Percentiles rank a stretch among this genome's conserved stretches.
phyloP scores from a whole-genome alignment of 345 rosid species.

The Conringia planisiliqua region DNA sequence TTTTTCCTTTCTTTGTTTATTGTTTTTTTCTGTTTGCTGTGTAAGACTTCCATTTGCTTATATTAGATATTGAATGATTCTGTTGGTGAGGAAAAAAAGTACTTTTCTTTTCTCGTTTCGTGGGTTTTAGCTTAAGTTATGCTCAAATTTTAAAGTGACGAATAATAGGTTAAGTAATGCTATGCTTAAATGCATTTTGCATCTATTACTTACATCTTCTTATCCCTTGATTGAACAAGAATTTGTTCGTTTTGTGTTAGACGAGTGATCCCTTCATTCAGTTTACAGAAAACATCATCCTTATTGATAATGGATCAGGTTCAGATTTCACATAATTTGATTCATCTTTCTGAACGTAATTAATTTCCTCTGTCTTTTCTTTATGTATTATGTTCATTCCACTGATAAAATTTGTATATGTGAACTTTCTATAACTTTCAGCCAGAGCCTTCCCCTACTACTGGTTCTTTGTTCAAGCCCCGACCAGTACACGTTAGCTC shows the following conservation, averaged over 20 bases:
- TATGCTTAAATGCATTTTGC: not conserved
- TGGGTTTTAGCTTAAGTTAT: not conserved
- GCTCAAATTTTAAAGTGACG: not conserved
- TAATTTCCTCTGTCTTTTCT: not conserved
- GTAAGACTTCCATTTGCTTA: conserved; percentile 25
- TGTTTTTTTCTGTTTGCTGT: conserved; percentile 10
- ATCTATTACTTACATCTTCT: not conserved
- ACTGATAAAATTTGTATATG: not conserved
- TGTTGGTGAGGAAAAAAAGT: conserved; percentile 14
- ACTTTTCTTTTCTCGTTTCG: conserved; percentile 1
- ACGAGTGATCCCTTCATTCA: not conserved
- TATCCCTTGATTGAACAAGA: not conserved
- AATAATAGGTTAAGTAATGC: conserved; percentile 1
- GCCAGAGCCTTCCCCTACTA: conserved; percentile 97
- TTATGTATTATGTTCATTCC: not conserved
- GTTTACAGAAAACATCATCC: not conserved
- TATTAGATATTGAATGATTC: conserved; percentile 44
- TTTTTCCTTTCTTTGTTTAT: conserved; percentile 11
- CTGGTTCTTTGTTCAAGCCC: conserved; percentile 76
- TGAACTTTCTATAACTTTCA: conserved; percentile 38
- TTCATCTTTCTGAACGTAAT: not conserved
- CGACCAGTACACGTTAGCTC: conserved; percentile 33
- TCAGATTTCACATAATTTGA: not conserved
- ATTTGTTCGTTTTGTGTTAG: not conserved
- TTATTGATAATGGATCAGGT: not conserved